phyloP scores from a whole-genome alignment of 2,329 filamentous ascomycete genomes.

The Chaetomium globosum region DNA sequence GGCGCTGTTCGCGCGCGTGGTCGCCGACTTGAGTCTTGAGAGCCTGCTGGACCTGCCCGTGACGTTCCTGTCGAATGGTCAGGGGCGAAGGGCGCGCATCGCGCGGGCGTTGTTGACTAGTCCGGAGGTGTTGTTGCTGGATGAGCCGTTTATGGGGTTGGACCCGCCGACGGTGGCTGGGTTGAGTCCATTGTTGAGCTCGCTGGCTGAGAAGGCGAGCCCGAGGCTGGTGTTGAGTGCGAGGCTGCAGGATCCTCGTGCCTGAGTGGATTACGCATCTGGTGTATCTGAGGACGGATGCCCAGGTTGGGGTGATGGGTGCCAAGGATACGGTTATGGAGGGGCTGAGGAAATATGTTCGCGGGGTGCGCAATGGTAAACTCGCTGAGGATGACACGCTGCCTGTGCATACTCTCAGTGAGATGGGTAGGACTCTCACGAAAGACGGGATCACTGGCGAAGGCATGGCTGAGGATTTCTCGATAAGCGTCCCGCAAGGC shows the following conservation, averaged over 20 bases:
- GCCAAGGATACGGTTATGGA: slow-evolving; percentile 64
- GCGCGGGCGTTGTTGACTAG: slow-evolving; percentile 78
- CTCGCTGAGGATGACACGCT: slow-evolving; percentile 52
- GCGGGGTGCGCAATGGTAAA: slow-evolving; percentile 50
- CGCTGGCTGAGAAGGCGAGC: slow-evolving; percentile 64
- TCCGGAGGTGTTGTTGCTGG: slow-evolving; percentile 81
- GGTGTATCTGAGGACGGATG: slow-evolving; percentile 68
- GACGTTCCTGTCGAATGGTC: slow-evolving; percentile 88
- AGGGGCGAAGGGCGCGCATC: slow-evolving; percentile 83
- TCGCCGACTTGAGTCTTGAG: slow-evolving; percentile 68
- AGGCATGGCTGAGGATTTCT: slow-evolving; percentile 42
- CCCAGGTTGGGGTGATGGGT: slow-evolving; percentile 67
- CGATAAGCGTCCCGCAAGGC: slow-evolving; percentile 16
- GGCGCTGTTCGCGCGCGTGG: slow-evolving; percentile 61
- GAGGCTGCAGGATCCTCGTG: slow-evolving; percentile 80
- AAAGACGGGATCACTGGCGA: slow-evolving; percentile 45
- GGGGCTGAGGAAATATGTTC: slow-evolving; percentile 53
- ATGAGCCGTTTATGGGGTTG: slow-evolving; percentile 95
- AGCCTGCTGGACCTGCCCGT: slow-evolving; percentile 78
- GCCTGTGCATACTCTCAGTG: slow-evolving; percentile 52
- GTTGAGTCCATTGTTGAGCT: slow-evolving; percentile 70
- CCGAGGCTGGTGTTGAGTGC: slow-evolving; percentile 78
- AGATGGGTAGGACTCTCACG: slow-evolving; percentile 54
- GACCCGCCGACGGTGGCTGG: slow-evolving; percentile 78
- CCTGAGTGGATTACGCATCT: slow-evolving; percentile 91